Evolutionary conservation across 2,329 filamentous ascomycete species (phyloP).

Genomic region (Calycina herbarum): DNA sequence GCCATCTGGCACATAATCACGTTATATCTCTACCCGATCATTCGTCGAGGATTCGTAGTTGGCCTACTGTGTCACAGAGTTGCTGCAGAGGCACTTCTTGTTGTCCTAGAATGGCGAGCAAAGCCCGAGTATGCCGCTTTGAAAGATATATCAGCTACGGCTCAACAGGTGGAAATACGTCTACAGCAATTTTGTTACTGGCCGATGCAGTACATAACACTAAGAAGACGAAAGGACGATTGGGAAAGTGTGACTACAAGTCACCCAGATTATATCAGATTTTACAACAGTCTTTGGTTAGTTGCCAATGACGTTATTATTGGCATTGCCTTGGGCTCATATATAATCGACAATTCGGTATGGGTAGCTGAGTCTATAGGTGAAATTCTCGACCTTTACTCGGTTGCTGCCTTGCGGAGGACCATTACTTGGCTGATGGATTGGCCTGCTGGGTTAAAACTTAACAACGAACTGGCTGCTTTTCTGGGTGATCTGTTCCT

Average conservation of each 20-base stretch:
- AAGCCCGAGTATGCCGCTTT: conserved; percentile 78
- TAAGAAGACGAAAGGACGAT: conserved; percentile 84
- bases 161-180: conserved; percentile 95
- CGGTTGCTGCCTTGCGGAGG: conserved; percentile 80
- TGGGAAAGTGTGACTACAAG: conserved; percentile 96
- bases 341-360: conserved; percentile 91
- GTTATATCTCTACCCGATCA: conserved; percentile 75
- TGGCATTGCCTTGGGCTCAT: conserved; percentile 91
- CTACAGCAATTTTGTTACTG: conserved; percentile 98
- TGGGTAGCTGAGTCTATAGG: conserved; percentile 83
- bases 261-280: conserved; percentile 96
- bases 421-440: conserved; percentile 97
- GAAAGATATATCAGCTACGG: conserved; percentile 94
- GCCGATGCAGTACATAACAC: conserved; percentile 92
- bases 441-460: conserved; percentile 90
- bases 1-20: conserved; percentile 70
- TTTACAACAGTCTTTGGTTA: conserved; percentile 98
- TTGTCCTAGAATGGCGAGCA: conserved; percentile 80
- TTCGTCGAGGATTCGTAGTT: conserved; percentile 72
- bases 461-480: conserved; percentile 89
- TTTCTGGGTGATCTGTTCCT: conserved; percentile 95
- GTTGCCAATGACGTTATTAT: conserved; percentile 99
- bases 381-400: conserved; percentile 73
- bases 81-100: conserved; percentile 75
- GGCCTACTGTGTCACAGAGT: conserved; percentile 77